Evolutionary conservation across 2,329 filamentous ascomycete species (phyloP), one percentile per base, ranked within the genome.

Genomic region (Sarocladiaceae sp.): DNA sequence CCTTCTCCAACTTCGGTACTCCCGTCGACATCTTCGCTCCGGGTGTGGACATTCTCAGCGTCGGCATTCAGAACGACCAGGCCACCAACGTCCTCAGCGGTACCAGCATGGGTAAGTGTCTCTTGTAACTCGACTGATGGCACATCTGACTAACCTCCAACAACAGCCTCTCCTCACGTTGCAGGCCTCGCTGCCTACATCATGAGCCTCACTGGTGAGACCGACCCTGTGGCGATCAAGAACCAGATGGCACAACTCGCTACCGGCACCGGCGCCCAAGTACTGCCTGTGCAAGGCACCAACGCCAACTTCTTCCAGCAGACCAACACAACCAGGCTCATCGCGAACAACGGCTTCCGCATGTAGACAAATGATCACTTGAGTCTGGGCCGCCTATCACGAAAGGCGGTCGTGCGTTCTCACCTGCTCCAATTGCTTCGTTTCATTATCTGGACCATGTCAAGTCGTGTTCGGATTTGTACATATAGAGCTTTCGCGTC

Each of bases 161-260:
- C 40, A 24, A 20, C 32, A 65, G 80, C 83, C 20, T 73, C 74
- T 11, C 83, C 83, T 2, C 82, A 85, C 58, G 72, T 86, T 44
- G 74, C 78, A 39, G 83, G 83, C 39, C 67, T 87, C 3, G 80
- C 78, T 12, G 81, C 80, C 21, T 87, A 86, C 62, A 64, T 87
- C 24, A 80, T 86, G 66, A 55, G 65, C 43, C 68, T 80, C 45
- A 73, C 79, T 62, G 54, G 60, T 44, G 59, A 80, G 48, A 66
- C 60, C 6, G 61, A 63, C 40, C 51, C 59, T n/a, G 35, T 45
- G 15, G 47, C 56, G 20, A 65, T 74, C 19, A 62, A 58, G 32
- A 62, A 55, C 11, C 69, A 80, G 45, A 72, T 83, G 56, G 73
- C 72, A 64, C 58, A 64, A 48, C 70, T 83, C 20, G 78, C 76